Conservation (phyloP, 345 rosid genomes). For the Gynandropsis gynandra region DNA sequence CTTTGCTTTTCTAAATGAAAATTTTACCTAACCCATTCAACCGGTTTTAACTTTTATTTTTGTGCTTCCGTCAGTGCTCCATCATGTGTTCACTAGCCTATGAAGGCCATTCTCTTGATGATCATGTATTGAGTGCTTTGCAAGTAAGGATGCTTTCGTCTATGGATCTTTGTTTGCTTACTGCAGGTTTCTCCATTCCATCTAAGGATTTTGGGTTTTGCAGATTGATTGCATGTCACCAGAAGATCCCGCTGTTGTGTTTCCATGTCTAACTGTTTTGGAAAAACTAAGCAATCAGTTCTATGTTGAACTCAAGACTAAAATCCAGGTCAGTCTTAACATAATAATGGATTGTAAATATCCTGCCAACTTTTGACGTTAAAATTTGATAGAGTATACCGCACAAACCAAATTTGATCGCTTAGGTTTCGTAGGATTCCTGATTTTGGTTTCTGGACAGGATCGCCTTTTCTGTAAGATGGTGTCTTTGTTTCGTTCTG, state of each 20-base stretch:
- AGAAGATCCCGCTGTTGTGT: conserved; percentile 46
- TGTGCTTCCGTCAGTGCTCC: conserved; percentile 50
- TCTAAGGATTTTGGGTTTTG: conserved; percentile 25
- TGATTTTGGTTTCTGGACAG: conserved; percentile 40
- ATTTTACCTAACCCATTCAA: neutral
- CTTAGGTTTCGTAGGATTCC: conserved; percentile 1
- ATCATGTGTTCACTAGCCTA: conserved; percentile 30
- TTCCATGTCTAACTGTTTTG: conserved; percentile 63
- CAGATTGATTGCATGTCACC: conserved; percentile 50
- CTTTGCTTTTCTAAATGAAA: conserved; percentile 6
- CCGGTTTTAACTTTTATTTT: conserved; percentile 19
- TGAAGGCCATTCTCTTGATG: conserved; percentile 36
- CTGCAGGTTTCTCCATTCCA: conserved; percentile 11
- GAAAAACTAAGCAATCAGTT: conserved; percentile 46
- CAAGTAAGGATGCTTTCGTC: conserved; percentile 43
- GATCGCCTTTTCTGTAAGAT: conserved; percentile 51
- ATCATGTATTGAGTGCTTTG: conserved; percentile 47
- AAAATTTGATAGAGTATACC: neutral
- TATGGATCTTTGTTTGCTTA: conserved; percentile 5
- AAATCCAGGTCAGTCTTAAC: conserved; percentile 58
- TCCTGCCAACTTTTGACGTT: neutral
- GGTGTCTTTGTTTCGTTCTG: conserved; percentile 44
- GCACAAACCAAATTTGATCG: no score
- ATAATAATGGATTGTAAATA: conserved; percentile 4
- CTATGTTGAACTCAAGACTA: conserved; percentile 39